Conservation (phyloP, 192 early-diverging fungal species). For the Geosiphon pyriformis region DNA sequence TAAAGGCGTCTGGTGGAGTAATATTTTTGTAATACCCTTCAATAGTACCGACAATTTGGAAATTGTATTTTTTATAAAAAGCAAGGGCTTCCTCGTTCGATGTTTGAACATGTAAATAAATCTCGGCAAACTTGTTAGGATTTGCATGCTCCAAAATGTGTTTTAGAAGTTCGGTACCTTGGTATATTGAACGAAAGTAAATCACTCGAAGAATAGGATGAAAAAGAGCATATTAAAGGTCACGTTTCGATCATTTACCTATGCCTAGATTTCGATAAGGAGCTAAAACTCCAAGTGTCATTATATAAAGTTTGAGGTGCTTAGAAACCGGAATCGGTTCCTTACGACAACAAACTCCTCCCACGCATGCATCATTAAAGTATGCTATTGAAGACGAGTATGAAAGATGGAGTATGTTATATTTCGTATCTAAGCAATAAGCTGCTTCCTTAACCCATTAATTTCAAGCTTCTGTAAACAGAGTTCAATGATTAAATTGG, state of each 20-base stretch:
- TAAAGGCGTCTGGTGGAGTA: conserved; percentile 75
- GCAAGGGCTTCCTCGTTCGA: conserved; percentile 72
- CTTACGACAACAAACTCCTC: conserved; percentile 79
- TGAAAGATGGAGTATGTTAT: no score
- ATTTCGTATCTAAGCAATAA: no score
- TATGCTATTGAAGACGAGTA: conserved; percentile 44
- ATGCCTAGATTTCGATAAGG: conserved; percentile 77
- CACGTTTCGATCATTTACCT: no score
- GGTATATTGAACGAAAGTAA: no score
- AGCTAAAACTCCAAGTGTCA: conserved; percentile 88
- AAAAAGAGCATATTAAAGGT: no score
- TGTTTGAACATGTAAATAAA: conserved; percentile 84
- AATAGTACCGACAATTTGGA: conserved; percentile 50
- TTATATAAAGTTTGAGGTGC: conserved; percentile 67
- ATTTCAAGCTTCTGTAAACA: no score
- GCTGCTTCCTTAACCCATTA: no score
- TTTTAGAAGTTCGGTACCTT: conserved; percentile 53
- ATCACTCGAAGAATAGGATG: no score
- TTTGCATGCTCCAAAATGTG: conserved; percentile 53
- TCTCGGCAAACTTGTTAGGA: conserved; percentile 44
- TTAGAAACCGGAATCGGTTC: conserved; percentile 40
- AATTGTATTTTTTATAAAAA: conserved; percentile 81
- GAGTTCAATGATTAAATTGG: no score
- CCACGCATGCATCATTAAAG: conserved; percentile 62
- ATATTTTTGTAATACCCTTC: conserved; percentile 81